Evolutionary conservation across 441 rosid species (phyloP), one percentile per base, ranked within the genome.

Genomic region (California macrophylla): DNA sequence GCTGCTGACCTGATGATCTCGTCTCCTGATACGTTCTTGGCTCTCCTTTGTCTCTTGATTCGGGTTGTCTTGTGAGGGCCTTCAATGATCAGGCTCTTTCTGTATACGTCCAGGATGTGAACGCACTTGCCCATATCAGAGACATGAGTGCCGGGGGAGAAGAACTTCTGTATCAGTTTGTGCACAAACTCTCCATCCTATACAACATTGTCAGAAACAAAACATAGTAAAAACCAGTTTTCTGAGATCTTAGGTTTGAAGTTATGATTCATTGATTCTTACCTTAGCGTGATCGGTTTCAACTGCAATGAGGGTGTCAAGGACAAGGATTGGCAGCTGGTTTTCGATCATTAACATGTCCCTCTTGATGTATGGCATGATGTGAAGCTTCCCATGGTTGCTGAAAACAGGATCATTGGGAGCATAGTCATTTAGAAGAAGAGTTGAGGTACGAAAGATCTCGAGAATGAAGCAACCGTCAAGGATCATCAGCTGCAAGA

Each of bases 311-410:
- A 52, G 60, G 10, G 23, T 52, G 60, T 52, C 10, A 18, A 52
- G 60, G 20, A 52, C 25, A 52, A 52, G 25, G 20, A 52, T 7
- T n/a, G 60, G 60, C 6, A 52, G 23, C 60, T 52, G 60, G 24
- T 52, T 52, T 9, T 52, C 25, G 13, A 52, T 52, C 60, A 52
- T 52, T 25, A 52, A 21, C 60, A 52, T 52, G 24, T 52, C 60
- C 25, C 60, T 20, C 60, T 52, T 52, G 24, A 52, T 52, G 13
- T 52, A 52, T 0, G 60, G 60, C 24, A 18, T 20, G 12, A 52
- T 52, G 60, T 52, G 24, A 4, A 52, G 60, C 60, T 52, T 52
- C 60, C 60, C 60, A 52, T 52, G 60, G 60, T 52, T 52, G 25
- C 60, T 52, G 3, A 52, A 52, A 2, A 52, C 24, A 0, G 60